Base-by-base conservation (phyloP, 2,329 filamentous ascomycete genomes). In the Teratosphaeria viscida region DNA sequence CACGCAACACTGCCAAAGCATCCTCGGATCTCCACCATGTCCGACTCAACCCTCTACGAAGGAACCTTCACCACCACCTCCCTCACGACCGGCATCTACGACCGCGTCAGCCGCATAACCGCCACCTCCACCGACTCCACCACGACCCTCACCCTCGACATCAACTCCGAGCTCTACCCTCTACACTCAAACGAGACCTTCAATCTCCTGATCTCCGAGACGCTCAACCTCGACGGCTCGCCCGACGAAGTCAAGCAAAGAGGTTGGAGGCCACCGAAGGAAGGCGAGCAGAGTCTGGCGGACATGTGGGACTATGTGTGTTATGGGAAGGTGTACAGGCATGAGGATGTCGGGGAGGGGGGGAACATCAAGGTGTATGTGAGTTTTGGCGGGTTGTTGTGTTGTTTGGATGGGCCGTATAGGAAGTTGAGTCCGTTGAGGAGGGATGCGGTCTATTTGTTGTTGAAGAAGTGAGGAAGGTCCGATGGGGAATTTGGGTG, bases 131-230 rank as follows among this genome's bases (percentile, higher is more conserved):
- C 82, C 66, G 90, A 95, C 76, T 83, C 82, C 67, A 81, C 84
- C 64, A 89, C 88, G 34, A 81, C 84, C 64, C 86, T 97, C 78
- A 86, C 85, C 5, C 88, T 99, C 62, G 94, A 99, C 77, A 85
- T 97, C 76, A 96, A 97, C 80, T 88, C 85, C 60, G 92, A 99
- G 77, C 84, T 99, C 7, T 96, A 94, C 76, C 89, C 89, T 2
- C 84, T 89, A 68, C 74, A 79, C 47, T 78, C 85, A 8, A 88
- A 88, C 71, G 92, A 96, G 67, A 87, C 81, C 14, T 75, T 99
- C 60, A 87, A 89, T 65, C 80, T 96, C 65, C 85, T 92, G 11
- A 80, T 99, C 59, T 90, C 92, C 16, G 91, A 87, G 5, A 94
- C 90, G 19, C 81, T 99, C 59, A 85, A 88, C 58, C 83, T 96